phyloP scores from a whole-genome alignment of 345 rosid species.

The Melaleuca quinquenervia region DNA sequence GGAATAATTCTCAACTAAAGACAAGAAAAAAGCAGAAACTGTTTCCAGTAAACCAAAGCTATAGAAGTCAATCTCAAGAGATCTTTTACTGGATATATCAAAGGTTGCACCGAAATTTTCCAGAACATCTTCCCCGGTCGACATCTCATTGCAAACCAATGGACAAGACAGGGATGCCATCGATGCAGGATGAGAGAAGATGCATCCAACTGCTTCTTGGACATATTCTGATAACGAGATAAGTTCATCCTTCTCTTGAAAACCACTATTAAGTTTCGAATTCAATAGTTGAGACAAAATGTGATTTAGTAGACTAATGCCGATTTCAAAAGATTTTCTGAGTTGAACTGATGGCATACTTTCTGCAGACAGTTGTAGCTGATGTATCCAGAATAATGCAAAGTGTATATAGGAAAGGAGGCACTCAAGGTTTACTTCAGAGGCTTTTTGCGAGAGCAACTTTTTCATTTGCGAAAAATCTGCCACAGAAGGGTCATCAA shows the following conservation, averaged over 20 bases:
- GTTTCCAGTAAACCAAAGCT: conserved; percentile 44
- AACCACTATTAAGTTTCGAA: conserved; percentile 16
- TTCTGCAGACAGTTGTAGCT: conserved; percentile 32
- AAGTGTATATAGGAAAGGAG: conserved; percentile 36
- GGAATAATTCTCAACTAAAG: conserved; percentile 15
- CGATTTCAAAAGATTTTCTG: conserved; percentile 41
- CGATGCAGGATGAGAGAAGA: conserved; percentile 60
- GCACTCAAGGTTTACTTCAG: conserved; percentile 23
- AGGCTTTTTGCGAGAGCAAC: conserved; percentile 54
- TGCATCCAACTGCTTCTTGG: conserved; percentile 40
- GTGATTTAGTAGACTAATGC: conserved; percentile 43
- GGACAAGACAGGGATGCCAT: conserved; percentile 34
- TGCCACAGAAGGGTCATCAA: neutral
- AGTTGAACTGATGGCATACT: conserved; percentile 29
- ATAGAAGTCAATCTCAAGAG: conserved; percentile 46
- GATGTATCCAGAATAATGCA: conserved; percentile 61
- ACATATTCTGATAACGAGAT: conserved; percentile 17
- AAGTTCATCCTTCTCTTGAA: conserved; percentile 3
- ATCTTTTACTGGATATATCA: conserved; percentile 21
- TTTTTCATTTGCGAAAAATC: conserved; percentile 30
- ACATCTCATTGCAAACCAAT: conserved; percentile 25
- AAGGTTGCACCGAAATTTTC: conserved; percentile 27
- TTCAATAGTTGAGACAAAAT: conserved; percentile 35
- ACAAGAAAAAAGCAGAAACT: conserved; percentile 37
- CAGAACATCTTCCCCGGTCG: conserved; percentile 10